Conservation (phyloP, 257 asterid genomes). For the Jacaranda mimosifolia region DNA sequence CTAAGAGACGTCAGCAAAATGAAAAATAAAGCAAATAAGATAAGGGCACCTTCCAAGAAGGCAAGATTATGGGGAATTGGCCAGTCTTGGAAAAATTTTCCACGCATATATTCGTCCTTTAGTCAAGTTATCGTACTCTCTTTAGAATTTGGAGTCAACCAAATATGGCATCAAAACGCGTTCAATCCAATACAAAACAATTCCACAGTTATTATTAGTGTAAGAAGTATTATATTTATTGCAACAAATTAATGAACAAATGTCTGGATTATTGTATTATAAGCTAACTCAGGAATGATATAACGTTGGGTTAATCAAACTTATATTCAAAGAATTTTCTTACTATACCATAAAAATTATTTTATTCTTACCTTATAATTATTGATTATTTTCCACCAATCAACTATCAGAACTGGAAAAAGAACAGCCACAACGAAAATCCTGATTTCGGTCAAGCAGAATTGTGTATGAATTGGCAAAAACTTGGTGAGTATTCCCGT, state of each 20-base stretch:
- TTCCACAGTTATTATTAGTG: no score
- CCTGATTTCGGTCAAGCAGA: background rate
- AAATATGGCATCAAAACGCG: constrained; percentile 16
- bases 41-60: background rate
- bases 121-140: constrained; percentile 1
- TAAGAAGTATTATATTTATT: no score
- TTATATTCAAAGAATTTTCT: background rate
- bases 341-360: background rate
- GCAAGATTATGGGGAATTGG: background rate
- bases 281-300: no score
- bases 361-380: background rate
- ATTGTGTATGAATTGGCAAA: background rate
- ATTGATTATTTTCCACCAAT: background rate
- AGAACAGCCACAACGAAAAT: constrained; percentile 1
- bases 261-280: no score
- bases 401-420: background rate
- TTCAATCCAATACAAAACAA: background rate
- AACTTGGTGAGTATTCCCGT: background rate
- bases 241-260: no score
- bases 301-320: no score
- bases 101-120: background rate
- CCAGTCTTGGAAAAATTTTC: background rate
- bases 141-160: constrained; percentile 26
- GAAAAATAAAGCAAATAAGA: no score
- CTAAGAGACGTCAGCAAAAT: no score